Base-by-base conservation (phyloP, 345 rosid species). In the Salix udensis region DNA sequence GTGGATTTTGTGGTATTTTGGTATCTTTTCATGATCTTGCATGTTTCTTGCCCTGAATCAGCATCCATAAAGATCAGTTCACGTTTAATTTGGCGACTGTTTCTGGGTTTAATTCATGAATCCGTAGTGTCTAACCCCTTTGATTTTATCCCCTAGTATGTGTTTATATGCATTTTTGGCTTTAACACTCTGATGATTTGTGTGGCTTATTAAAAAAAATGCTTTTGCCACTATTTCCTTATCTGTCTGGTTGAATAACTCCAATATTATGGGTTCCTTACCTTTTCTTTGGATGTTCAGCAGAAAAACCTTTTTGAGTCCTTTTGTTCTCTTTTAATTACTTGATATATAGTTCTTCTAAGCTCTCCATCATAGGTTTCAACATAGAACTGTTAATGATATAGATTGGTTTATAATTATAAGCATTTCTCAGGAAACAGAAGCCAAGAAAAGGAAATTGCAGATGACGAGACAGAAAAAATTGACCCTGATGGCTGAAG, bases 401-500 rank as follows among this genome's bases (percentile, higher is more conserved):
- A 9, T 23, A 40, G 46, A 55, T 42, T 14, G 30, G 69, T 8
- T 28, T 13, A 40, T 30, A 11, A 11, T 24, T 18, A 39, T 68
- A n/a, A 21, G 19, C 60, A 26, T 60, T 78, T 72, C 55, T 30
- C 89, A 95, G 99, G 98, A 93, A 79, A 84, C 89, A 21, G 92
- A 87, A 80, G 79, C 71, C n/a, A 83, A 67, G 78, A 84, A 69
- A 80, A 86, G 71, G 84, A 85, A 86, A 71, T 65, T 91, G 84
- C 86, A 85, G 83, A 86, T 83, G 86, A 74, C 91, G 87, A 91
- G 87, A 78, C 88, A 86, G 76, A 87, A 76, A 52, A 84, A 81
- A 79, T 34, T 74, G 83, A 84, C 71, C 30, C 86, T 93, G 14
- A 24, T 71, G 46, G 91, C 89, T 65, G 97, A 96, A 93, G 94